phyloP scores from a whole-genome alignment of 1,284 basidiomycete genomes.

The Boletus subluridellus region DNA sequence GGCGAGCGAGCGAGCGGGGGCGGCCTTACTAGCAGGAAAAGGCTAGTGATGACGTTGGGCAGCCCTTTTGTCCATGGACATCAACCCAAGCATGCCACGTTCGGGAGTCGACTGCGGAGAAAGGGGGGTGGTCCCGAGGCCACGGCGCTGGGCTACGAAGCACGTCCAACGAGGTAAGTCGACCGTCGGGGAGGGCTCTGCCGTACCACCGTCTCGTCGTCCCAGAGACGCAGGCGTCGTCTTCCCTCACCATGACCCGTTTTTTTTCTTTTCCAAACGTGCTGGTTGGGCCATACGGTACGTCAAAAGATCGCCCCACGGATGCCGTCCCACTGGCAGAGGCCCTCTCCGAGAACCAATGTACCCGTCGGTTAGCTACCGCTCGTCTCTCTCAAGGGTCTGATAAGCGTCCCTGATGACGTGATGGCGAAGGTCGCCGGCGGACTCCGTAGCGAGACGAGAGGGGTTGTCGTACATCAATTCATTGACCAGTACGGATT shows the following conservation, averaged over 20 bases:
- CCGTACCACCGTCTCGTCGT: not conserved
- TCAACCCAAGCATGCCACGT: not conserved
- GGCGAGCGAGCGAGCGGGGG: no score
- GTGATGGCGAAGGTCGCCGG: not conserved
- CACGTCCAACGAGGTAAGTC: not conserved
- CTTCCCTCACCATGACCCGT: not conserved
- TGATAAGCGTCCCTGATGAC: not conserved
- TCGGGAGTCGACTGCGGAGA: not conserved
- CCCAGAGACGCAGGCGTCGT: not conserved
- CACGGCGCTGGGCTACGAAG: not conserved
- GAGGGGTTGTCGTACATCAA: not conserved
- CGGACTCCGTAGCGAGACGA: not conserved
- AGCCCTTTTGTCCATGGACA: not conserved
- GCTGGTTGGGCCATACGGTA: not conserved
- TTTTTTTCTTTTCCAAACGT: not conserved
- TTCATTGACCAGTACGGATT: not conserved
- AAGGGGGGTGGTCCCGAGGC: not conserved
- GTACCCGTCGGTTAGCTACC: not conserved
- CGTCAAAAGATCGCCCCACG: not conserved
- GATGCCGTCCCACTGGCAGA: not conserved
- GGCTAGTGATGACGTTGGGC: not conserved
- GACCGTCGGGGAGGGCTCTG: not conserved
- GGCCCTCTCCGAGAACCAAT: not conserved
- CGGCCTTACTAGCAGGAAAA: not conserved
- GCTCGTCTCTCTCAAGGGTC: not conserved